Evolutionary conservation across 2,329 filamentous ascomycete genomes (phyloP).

Genomic region (Ophiostoma perfectum): DNA sequence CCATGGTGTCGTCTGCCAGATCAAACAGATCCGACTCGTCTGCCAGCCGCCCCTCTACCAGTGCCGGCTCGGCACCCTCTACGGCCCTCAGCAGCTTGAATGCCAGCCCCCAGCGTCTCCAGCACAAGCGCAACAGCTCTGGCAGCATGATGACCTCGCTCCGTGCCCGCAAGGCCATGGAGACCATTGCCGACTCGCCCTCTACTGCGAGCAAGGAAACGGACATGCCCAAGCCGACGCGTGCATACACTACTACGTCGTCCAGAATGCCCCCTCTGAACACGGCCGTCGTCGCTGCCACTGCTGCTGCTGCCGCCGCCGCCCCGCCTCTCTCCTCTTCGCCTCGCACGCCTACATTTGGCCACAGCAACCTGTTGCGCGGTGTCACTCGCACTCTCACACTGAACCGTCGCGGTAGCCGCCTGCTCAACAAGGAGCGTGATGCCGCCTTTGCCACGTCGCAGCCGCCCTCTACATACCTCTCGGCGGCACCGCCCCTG

Average conservation of each 20-base stretch:
- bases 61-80: slow-evolving; percentile 17
- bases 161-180: slow-evolving; percentile 43
- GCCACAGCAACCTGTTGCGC: slow-evolving; percentile 40
- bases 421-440: slow-evolving; percentile 39
- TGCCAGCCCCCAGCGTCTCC: background rate
- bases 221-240: background rate
- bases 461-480: background rate
- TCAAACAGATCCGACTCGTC: slow-evolving; percentile 28
- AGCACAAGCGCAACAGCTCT: slow-evolving; percentile 21
- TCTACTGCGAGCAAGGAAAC: background rate
- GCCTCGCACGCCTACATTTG: slow-evolving; percentile 40
- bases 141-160: slow-evolving; percentile 31
- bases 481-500: background rate
- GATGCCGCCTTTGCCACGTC: slow-evolving; percentile 12
- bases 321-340: slow-evolving; percentile 22
- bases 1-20: slow-evolving; percentile 18
- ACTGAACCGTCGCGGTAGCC: slow-evolving; percentile 51
- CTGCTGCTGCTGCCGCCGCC: background rate
- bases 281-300: slow-evolving; percentile 2
- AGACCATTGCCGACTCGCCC: slow-evolving; percentile 18
- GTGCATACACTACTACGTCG: background rate
- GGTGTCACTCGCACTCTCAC: slow-evolving; percentile 47
- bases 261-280: background rate
- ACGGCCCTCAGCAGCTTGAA: slow-evolving; percentile 13
- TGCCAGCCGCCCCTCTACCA: slow-evolving; percentile 15